Evolutionary conservation across 768 basidiomycete species (phyloP).

Genomic region (Auricularia sp.): DNA sequence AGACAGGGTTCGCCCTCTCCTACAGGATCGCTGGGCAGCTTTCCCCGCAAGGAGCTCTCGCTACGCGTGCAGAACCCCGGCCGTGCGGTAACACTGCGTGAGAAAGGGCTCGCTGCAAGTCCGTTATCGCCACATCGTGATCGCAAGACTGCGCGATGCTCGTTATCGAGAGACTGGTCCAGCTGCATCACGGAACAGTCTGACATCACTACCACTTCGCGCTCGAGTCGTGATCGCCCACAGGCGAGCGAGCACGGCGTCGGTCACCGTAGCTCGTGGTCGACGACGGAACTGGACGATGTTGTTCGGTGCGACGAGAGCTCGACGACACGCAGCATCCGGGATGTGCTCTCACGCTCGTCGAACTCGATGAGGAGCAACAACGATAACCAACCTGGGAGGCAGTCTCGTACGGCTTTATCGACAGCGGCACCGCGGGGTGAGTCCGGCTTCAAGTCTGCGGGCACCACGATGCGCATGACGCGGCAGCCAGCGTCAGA

Average conservation of each 20-base stretch:
- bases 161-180: not conserved
- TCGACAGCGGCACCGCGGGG: slow-evolving; percentile 10
- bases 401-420: slow-evolving; percentile 8
- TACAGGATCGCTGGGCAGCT: not conserved
- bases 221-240: not conserved
- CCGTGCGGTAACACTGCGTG: not conserved
- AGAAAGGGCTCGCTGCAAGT: not conserved
- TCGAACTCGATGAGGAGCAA: slow-evolving; percentile 27
- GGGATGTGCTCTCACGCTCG: slow-evolving; percentile 10
- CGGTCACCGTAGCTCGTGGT: not conserved
- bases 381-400: slow-evolving; percentile 19
- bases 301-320: not conserved
- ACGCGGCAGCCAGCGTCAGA: slow-evolving; percentile 27
- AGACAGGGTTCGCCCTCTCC: not conserved
- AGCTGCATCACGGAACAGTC: not conserved
- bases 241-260: not conserved
- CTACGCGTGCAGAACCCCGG: not conserved
- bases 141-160: not conserved
- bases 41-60: not conserved
- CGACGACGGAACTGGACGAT: not conserved
- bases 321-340: not conserved
- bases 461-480: slow-evolving; percentile 7
- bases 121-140: not conserved
- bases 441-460: slow-evolving; percentile 9
- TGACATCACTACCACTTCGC: not conserved